Evolutionary conservation across 2,329 filamentous ascomycete species (phyloP).

Genomic region (Dothistroma pini): DNA sequence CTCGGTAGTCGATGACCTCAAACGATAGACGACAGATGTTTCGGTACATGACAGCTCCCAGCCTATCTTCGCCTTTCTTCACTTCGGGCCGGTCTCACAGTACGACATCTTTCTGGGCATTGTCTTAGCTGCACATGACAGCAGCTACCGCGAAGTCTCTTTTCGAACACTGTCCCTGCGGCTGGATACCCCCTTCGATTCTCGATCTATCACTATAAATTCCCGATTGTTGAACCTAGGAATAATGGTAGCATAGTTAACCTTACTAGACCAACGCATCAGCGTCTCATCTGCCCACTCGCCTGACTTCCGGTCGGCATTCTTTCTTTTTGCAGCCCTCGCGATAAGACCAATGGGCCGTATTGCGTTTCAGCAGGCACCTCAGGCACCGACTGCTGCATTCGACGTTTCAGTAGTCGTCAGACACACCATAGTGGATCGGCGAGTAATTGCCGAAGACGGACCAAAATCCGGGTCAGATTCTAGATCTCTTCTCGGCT

Average conservation of each 20-base stretch:
- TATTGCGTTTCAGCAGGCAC: not conserved
- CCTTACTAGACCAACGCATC: not conserved
- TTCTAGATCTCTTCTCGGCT: not conserved
- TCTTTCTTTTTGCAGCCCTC: not conserved
- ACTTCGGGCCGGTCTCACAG: not conserved
- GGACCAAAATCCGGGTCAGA: not conserved
- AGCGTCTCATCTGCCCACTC: not conserved
- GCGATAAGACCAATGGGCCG: not conserved
- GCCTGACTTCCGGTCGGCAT: not conserved
- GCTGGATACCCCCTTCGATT: constrained; percentile 8
- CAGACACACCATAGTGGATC: not conserved
- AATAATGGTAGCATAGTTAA: constrained; percentile 5
- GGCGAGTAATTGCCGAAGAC: not conserved
- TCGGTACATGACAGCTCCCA: not conserved
- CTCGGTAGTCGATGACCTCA: not conserved
- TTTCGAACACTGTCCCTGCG: not conserved
- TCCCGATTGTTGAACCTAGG: not conserved
- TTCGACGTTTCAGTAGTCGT: not conserved
- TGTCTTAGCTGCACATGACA: not conserved
- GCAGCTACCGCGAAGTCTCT: not conserved
- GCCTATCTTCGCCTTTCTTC: not conserved
- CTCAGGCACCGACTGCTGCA: not conserved
- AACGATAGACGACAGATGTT: constrained; percentile 2
- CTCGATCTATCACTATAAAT: not conserved
- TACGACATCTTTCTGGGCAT: not conserved